These are phyloP conservation scores for Zygosaccharomyces siamensis DNA, from an alignment of 805 yeast species.

Conservation along the genomic window DNA sequence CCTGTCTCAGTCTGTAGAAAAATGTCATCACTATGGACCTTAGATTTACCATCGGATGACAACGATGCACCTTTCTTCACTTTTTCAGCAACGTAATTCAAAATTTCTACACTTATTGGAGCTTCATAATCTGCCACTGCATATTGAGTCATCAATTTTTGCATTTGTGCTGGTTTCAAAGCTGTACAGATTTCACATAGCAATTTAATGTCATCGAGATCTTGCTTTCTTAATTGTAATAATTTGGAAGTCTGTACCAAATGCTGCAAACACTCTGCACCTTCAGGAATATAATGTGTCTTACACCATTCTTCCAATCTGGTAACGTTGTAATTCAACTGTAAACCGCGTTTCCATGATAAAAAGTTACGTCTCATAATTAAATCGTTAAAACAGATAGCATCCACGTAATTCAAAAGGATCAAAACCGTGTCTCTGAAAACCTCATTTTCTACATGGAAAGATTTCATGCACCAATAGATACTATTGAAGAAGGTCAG, in stretches of 20 bases:
- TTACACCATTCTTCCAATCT: slow-evolving; percentile 98
- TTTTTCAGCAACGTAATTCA: slow-evolving; percentile 73
- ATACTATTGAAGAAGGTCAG: slow-evolving; percentile 84
- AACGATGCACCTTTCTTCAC: slow-evolving; percentile 48
- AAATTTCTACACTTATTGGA: slow-evolving; percentile 78
- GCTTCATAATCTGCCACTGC: slow-evolving; percentile 91
- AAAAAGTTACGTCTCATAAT: slow-evolving; percentile 90
- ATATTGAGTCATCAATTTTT: slow-evolving; percentile 83
- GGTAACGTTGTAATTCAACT: slow-evolving; percentile 92
- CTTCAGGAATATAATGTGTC: slow-evolving; percentile 85
- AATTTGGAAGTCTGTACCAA: slow-evolving; percentile 89
- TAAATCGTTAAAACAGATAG: slow-evolving; percentile 90
- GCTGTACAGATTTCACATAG: slow-evolving; percentile 93
- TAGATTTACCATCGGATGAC: slow-evolving; percentile 47
- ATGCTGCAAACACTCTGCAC: slow-evolving; percentile 76
- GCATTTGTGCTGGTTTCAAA: slow-evolving; percentile 91
- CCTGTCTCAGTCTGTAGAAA: slow-evolving; percentile 67
- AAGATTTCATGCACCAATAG: slow-evolving; percentile 89
- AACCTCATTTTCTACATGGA: slow-evolving; percentile 79
- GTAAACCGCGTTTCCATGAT: slow-evolving; percentile 97
- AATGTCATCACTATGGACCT: slow-evolving; percentile 45
- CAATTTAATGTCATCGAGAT: slow-evolving; percentile 83
- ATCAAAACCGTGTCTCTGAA: slow-evolving; percentile 80
- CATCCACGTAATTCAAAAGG: slow-evolving; percentile 80
- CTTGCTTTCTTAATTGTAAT: slow-evolving; percentile 84